These are phyloP conservation scores for Coprinopsis cinerea DNA, from an alignment of 768 basidiomycete species.

Conservation along the genomic window DNA sequence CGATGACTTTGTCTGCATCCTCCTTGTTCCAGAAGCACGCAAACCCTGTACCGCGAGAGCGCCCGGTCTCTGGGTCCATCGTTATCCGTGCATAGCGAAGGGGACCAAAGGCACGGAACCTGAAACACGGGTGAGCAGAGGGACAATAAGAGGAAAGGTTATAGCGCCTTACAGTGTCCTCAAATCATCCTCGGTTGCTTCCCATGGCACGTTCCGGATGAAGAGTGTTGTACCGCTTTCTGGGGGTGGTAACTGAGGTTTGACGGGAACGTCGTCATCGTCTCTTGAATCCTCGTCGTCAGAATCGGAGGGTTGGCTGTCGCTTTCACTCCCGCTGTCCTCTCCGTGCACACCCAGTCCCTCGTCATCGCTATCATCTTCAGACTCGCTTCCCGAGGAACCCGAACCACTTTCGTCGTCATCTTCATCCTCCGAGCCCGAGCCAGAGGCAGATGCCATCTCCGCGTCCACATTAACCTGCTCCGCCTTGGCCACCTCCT, in stretches of 20 bases:
- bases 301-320: slow-evolving; percentile 26
- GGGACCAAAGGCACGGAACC: slow-evolving; percentile 89
- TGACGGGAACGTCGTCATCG: slow-evolving; percentile 39
- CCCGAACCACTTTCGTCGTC: slow-evolving; percentile 20
- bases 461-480: slow-evolving; percentile 33
- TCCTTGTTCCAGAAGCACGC: slow-evolving; percentile 95
- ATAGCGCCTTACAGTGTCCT: slow-evolving; percentile 59
- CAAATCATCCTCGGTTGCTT: slow-evolving; percentile 90
- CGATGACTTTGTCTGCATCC: slow-evolving; percentile 80
- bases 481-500: slow-evolving; percentile 58
- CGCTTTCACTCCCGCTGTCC: slow-evolving; percentile 34
- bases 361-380: slow-evolving; percentile 33
- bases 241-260: slow-evolving; percentile 72
- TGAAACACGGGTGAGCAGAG: slow-evolving; percentile 23
- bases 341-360: slow-evolving; percentile 40
- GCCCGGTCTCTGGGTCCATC: slow-evolving; percentile 73
- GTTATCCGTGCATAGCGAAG: slow-evolving; percentile 91
- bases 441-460: slow-evolving; percentile 28
- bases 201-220: slow-evolving; percentile 88
- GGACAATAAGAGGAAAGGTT: not conserved
- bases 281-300: slow-evolving; percentile 29
- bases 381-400: slow-evolving; percentile 22
- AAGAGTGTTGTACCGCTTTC: slow-evolving; percentile 91
- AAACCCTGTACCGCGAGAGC: slow-evolving; percentile 93
- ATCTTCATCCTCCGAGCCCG: slow-evolving; percentile 20